Evolutionary conservation across 108 stramenopile genomes (phyloP).

Genomic region (Skeletonema menzelii): DNA sequence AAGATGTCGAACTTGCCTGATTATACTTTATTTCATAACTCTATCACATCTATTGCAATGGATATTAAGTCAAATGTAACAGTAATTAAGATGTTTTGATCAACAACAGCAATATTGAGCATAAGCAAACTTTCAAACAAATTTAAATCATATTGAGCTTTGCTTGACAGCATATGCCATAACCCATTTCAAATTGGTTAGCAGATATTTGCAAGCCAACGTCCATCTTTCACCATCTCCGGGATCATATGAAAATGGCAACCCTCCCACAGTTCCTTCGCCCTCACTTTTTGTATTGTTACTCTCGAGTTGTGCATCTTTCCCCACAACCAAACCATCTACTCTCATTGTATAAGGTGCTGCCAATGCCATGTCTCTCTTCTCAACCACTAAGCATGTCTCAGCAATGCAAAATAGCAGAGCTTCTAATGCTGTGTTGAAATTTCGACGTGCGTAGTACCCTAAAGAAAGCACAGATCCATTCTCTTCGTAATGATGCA

Average conservation of each 20-base stretch:
- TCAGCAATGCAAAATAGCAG: slow-evolving; percentile 68
- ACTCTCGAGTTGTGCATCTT: slow-evolving; percentile 14
- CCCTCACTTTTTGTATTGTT: slow-evolving; percentile 8
- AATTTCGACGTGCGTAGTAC: slow-evolving; percentile 71
- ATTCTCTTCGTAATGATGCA: slow-evolving; percentile 50
- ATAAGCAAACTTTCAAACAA: neutral
- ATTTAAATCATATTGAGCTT: neutral
- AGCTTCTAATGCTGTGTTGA: slow-evolving; percentile 68
- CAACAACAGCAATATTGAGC: neutral
- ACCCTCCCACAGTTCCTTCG: slow-evolving; percentile 54
- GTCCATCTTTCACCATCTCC: slow-evolving; percentile 73
- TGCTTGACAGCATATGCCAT: slow-evolving; percentile 59
- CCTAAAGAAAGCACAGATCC: slow-evolving; percentile 46
- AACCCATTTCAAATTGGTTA: slow-evolving; percentile 79
- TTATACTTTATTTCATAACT: neutral
- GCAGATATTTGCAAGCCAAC: slow-evolving; percentile 72
- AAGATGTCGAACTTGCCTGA: neutral
- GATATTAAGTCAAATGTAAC: neutral
- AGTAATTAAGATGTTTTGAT: neutral
- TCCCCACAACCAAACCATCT: slow-evolving; percentile 35
- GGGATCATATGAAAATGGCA: slow-evolving; percentile 54
- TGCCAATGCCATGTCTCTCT: slow-evolving; percentile 67
- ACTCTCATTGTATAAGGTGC: slow-evolving; percentile 64
- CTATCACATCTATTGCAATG: neutral
- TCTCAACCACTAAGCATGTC: slow-evolving; percentile 50